Evolutionary conservation across 495 filamentous ascomycete genomes (phyloP), one percentile per base, ranked within the genome.

Genomic region (Talaromyces wortmannii): DNA sequence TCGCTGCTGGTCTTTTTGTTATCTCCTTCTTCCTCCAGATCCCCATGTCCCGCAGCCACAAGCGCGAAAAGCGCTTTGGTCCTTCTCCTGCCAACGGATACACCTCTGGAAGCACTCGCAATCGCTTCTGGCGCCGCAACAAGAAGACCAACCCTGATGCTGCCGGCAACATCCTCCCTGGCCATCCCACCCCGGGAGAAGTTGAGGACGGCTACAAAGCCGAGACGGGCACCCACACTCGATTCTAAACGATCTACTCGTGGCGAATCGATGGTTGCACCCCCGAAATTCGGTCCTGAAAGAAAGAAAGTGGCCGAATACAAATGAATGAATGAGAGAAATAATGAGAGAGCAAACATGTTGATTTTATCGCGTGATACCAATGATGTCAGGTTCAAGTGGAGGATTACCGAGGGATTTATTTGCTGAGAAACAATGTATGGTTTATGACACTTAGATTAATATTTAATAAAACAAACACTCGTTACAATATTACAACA

Each of bases 11-110:
- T 70, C 80, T 90, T 66, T 90, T 88, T 78, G 55, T 84, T 52
- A 62, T 87, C 63, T 84, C 86, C 40, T 79, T 81, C 59, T 59
- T 82, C 48, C 69, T 87, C 58, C 86, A 90, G 63, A 50, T 86
- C 54, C 68, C 78, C 16, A 77, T 90, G 13, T 78, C 79, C 61
- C 84, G 85, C 55, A 76, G 89, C 67, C 87, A 87, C 71, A 80
- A 83, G 63, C 85, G 85, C 63, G 88, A 94, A 74, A 86, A 86
- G 69, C 83, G 86, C 49, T 90, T 84, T 73, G 89, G 88, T 40
- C 89, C 90, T 23, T 79, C 82, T 57, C 88, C 89, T 7, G 76
- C 79, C 50, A 92, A 91, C 77, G 76, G 81, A 65, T 91, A 92
- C 74, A 91, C 88, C 16, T 83, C 79, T 30, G 90, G 88, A 51